phyloP scores from a whole-genome alignment of 176 grass and related monocot species.

The Rhynchospora breviuscula region DNA sequence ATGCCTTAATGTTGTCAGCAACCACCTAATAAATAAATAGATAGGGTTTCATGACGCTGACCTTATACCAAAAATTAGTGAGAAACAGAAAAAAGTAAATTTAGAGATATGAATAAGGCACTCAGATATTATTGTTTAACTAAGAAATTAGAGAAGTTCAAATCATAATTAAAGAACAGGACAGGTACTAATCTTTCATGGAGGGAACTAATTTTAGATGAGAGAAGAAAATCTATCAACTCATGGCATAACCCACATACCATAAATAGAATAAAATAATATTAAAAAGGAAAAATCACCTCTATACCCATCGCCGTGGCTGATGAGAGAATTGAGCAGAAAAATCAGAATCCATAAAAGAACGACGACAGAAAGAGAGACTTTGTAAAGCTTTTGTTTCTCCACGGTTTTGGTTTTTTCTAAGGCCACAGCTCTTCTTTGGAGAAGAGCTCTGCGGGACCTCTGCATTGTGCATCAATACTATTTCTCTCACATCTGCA shows the following conservation, averaged over 20 bases:
- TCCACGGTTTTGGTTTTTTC: constrained; percentile 36
- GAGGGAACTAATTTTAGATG: background rate
- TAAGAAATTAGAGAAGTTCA: background rate
- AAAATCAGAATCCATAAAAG: constrained; percentile 64
- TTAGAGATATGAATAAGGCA: background rate
- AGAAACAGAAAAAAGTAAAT: background rate
- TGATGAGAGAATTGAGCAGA: constrained; percentile 62
- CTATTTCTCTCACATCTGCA: constrained; percentile 3
- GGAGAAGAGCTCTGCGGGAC: constrained; percentile 59
- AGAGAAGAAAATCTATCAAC: background rate
- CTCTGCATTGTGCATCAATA: constrained; percentile 62
- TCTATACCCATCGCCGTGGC: constrained; percentile 59
- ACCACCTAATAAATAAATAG: constrained; percentile 11
- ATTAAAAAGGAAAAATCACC: constrained; percentile 32
- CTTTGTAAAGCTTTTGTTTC: constrained; percentile 51
- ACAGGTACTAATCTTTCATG: background rate
- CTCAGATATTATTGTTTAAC: background rate
- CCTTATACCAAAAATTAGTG: background rate
- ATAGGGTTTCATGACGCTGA: constrained; percentile 1
- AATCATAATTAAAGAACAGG: background rate
- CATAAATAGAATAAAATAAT: background rate
- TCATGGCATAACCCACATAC: background rate
- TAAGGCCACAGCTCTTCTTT: constrained; percentile 49
- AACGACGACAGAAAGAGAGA: constrained; percentile 61
- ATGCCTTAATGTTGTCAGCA: background rate